phyloP scores from a whole-genome alignment of 2,329 filamentous ascomycete genomes.

The Hypoxylon sp. region DNA sequence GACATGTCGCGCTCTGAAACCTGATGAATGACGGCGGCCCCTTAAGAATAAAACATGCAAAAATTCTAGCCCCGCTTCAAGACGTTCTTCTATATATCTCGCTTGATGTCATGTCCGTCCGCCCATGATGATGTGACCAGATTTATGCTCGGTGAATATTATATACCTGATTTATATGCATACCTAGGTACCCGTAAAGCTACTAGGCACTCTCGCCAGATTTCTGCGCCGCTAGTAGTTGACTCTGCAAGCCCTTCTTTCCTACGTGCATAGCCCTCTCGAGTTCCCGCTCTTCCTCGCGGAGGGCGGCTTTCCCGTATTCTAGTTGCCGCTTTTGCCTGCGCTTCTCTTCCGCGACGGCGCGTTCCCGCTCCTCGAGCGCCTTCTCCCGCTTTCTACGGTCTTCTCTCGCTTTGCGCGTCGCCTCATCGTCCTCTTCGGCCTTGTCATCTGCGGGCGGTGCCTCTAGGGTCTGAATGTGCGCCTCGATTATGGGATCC shows the following conservation, averaged over 20 bases:
- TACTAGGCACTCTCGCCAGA: conserved; percentile 30
- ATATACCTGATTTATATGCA: neutral
- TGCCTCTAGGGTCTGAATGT: conserved; percentile 72
- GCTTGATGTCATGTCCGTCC: neutral
- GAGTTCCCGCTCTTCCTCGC: conserved; percentile 76
- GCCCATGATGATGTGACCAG: neutral
- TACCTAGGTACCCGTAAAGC: neutral
- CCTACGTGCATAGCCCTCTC: conserved; percentile 76
- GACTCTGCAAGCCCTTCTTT: conserved; percentile 73
- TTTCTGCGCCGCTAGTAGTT: conserved; percentile 60
- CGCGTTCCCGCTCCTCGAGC: conserved; percentile 71
- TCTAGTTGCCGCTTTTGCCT: conserved; percentile 70
- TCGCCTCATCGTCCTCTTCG: conserved; percentile 64
- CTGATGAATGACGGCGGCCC: neutral
- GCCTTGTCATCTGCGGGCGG: conserved; percentile 61
- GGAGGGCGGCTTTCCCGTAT: conserved; percentile 69
- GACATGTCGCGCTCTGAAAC: neutral
- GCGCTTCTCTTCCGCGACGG: conserved; percentile 73
- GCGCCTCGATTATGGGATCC: conserved; percentile 74
- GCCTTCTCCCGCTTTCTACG: conserved; percentile 73
- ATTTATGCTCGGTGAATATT: neutral
- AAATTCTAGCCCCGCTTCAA: neutral
- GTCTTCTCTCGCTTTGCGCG: conserved; percentile 63
- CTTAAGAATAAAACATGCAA: neutral
- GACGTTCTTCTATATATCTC: neutral